Evolutionary conservation across 495 filamentous ascomycete species (phyloP).

Genomic region (Clohesyomyces aquaticus): DNA sequence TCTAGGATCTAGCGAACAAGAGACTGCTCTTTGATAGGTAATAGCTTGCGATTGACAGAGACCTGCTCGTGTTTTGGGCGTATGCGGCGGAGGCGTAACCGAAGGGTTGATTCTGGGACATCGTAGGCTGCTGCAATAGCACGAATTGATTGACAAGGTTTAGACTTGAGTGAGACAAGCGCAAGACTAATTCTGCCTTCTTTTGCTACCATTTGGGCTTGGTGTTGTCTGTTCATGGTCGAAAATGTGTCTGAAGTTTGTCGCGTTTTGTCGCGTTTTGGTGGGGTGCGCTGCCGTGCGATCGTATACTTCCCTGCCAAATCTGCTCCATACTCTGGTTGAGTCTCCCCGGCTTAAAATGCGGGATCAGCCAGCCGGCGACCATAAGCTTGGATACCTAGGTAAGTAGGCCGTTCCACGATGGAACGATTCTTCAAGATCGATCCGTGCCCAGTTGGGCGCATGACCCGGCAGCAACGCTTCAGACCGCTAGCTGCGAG

Average conservation of each 20-base stretch:
- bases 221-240: constrained; percentile 4
- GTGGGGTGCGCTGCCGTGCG: constrained; percentile 18
- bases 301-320: too few species aligned
- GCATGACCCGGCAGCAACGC: too few species aligned
- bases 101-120: constrained; percentile 6
- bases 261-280: constrained; percentile 3
- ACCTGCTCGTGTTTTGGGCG: neutral
- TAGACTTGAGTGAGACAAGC: constrained; percentile 14
- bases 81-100: neutral
- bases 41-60: constrained; percentile 1
- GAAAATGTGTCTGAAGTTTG: constrained; percentile 4
- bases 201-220: constrained; percentile 12
- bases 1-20: constrained; percentile 24
- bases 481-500: too few species aligned
- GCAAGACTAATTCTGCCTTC: constrained; percentile 12
- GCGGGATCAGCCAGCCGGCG: too few species aligned
- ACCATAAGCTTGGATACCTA: too few species aligned
- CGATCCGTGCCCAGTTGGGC: too few species aligned
- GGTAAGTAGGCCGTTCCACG: too few species aligned
- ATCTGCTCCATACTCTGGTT: too few species aligned
- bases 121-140: constrained; percentile 8
- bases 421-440: too few species aligned
- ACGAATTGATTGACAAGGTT: constrained; percentile 8
- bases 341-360: too few species aligned
- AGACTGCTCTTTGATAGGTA: constrained; percentile 10